Percentiles rank a stretch among this genome's conserved stretches.
These are phyloP conservation scores for Xylaria curta DNA, from an alignment of 495 filamentous ascomycete genomes.

Conservation along the genomic window DNA sequence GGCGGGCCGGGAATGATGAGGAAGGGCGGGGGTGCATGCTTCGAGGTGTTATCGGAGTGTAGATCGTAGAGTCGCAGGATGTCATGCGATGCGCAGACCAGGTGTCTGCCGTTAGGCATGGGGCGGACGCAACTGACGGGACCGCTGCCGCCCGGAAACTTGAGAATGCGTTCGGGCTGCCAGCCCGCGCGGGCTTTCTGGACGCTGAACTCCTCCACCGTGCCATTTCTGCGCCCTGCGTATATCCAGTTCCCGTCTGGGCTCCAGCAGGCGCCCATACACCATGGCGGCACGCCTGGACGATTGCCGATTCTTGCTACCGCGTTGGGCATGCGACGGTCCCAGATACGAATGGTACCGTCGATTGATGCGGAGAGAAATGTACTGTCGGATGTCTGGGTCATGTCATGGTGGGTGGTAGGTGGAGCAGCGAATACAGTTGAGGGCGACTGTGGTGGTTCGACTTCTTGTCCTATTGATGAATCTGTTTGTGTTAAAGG, in stretches of 20 bases:
- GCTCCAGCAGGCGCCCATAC: slow-evolving; percentile 97
- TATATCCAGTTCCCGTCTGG: slow-evolving; percentile 96
- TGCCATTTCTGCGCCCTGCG: slow-evolving; percentile 89
- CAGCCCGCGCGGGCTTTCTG: slow-evolving; percentile 70
- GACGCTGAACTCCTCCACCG: slow-evolving; percentile 91
- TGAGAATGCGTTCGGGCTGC: slow-evolving; percentile 79
- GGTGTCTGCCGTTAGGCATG: slow-evolving; percentile 93
- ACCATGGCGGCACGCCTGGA: slow-evolving; percentile 86
- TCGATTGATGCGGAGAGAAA: slow-evolving; percentile 90
- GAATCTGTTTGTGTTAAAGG: slow-evolving; percentile 8
- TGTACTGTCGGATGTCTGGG: slow-evolving; percentile 65
- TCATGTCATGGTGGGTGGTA: slow-evolving; percentile 45
- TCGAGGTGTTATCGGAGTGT: slow-evolving; percentile 64
- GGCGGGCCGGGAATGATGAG: slow-evolving; percentile 92
- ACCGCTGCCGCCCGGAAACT: slow-evolving; percentile 88
- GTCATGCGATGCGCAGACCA: slow-evolving; percentile 93
- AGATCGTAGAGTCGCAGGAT: slow-evolving; percentile 93
- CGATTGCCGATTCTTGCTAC: slow-evolving; percentile 77
- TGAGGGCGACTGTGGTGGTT: slow-evolving; percentile 38
- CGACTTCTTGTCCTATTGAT: slow-evolving; percentile 13
- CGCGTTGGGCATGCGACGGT: slow-evolving; percentile 76
- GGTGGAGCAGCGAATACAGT: slow-evolving; percentile 39
- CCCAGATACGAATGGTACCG: slow-evolving; percentile 90
- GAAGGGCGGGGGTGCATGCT: slow-evolving; percentile 86
- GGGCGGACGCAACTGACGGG: slow-evolving; percentile 83